Conservation (phyloP, 1,139 yeast genomes). For the Suhomyces terraborum region DNA sequence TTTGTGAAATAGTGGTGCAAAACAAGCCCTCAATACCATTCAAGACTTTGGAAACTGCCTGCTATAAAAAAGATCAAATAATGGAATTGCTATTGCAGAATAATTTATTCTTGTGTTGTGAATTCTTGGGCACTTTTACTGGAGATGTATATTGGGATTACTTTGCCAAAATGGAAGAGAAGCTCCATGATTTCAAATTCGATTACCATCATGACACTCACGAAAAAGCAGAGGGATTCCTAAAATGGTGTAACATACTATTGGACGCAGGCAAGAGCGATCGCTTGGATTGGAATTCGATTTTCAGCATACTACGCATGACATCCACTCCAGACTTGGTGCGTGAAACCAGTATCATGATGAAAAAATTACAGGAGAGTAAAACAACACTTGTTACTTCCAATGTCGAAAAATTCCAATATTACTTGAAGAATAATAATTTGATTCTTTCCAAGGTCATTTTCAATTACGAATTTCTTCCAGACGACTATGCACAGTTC, state of each 20-base stretch:
- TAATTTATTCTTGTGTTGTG: constrained; percentile 26
- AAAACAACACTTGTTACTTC: constrained; percentile 16
- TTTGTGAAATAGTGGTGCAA: constrained; percentile 2
- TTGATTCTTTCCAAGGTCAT: constrained; percentile 34
- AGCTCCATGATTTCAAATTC: constrained; percentile 20
- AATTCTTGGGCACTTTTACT: constrained; percentile 16
- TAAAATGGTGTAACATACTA: constrained; percentile 23
- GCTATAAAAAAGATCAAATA: not conserved
- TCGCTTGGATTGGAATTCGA: constrained; percentile 21
- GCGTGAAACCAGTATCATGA: constrained; percentile 28
- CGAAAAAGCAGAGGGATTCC: constrained; percentile 36
- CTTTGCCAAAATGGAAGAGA: constrained; percentile 1
- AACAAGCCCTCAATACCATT: not conserved
- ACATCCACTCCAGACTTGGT: constrained; percentile 18
- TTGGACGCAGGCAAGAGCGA: not conserved
- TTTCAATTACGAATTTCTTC: constrained; percentile 25
- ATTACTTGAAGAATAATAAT: constrained; percentile 33
- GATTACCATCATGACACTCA: constrained; percentile 33
- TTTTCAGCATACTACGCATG: constrained; percentile 23
- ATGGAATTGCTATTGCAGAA: not conserved
- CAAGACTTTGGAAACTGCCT: not conserved
- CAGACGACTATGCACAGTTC: constrained; percentile 17
- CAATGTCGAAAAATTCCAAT: constrained; percentile 25
- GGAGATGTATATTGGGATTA: not conserved
- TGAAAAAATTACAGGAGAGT: constrained; percentile 16